Base-by-base conservation (phyloP, 805 yeast genomes). In the Brettanomyces anomalus region DNA sequence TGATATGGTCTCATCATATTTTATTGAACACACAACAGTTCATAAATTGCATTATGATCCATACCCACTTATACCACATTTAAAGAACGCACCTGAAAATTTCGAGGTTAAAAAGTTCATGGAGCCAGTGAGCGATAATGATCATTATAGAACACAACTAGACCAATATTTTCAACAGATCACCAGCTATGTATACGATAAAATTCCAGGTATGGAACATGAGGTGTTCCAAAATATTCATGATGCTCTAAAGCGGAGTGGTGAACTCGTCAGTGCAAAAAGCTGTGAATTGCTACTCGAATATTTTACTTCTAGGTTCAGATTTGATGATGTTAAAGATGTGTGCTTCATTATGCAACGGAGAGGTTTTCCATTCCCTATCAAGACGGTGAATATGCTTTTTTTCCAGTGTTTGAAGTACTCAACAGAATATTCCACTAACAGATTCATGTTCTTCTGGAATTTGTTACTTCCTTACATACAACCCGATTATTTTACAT, bases 241-340 rank as follows among this genome's bases (percentile, higher is more conserved):
- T 5, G 10, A 32, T 4, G 4, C 44, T 14, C n/a, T 47, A 18
- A 33, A 43, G 11, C 7, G 30, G 3, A 39, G 39, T 5, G 44
- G 45, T 15, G 19, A 36, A 15, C 13, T 35, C n/a, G 21, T 51
- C 18, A 39, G 37, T 10, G 16, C 35, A 3, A 34, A 28, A 7
- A 41, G 53, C 3, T 41, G 39, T 35, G 33, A 41, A 18, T n/a
- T 7, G 3, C 35, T 51, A 7, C 19, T 51, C 3, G 37, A 40
- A 3, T 24, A 40, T 16, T 40, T 43, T n/a, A 15, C 49, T 4
- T 20, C 33, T 24, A 33, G 46, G 37, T 51, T 44, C 30, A 39
- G 35, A 32, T 45, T 49, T 16, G 26, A 35, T 14, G 16, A 30
- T 4, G 32, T 40, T 4, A 24, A n/a, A 5, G 37, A 32, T 8